These are phyloP conservation scores for Lindgomyces ingoldianus DNA, from an alignment of 495 filamentous ascomycete species.

Conservation along the genomic window DNA sequence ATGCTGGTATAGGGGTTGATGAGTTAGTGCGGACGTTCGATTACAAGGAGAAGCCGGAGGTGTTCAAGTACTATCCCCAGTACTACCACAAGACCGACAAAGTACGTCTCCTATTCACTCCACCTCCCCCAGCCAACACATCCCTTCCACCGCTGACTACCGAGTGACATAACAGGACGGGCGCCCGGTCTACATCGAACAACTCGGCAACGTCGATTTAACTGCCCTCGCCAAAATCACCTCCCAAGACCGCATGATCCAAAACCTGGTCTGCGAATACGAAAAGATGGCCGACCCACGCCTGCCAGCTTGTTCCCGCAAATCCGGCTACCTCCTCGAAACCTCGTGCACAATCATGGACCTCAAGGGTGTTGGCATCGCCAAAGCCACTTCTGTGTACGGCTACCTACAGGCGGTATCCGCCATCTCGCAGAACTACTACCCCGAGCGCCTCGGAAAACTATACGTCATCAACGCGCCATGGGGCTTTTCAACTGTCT, in stretches of 20 bases:
- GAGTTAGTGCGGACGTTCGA: constrained; percentile 78
- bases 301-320: constrained; percentile 92
- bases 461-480: constrained; percentile 97
- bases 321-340: constrained; percentile 84
- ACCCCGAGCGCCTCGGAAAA: constrained; percentile 87
- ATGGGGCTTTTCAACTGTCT: constrained; percentile 85
- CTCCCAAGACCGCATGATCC: constrained; percentile 86
- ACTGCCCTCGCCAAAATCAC: constrained; percentile 90
- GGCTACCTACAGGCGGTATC: constrained; percentile 68
- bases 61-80: constrained; percentile 95
- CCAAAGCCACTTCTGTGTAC: constrained; percentile 74
- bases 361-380: constrained; percentile 86
- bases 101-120: constrained; percentile 52
- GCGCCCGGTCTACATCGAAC: constrained; percentile 94
- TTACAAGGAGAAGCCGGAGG: constrained; percentile 80
- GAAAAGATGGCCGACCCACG: constrained; percentile 92
- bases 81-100: constrained; percentile 99
- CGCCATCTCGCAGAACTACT: constrained; percentile 87
- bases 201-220: constrained; percentile 91
- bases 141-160: neutral
- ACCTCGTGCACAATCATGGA: constrained; percentile 98
- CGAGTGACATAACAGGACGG: constrained; percentile 75
- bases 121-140: neutral
- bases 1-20: constrained; percentile 67
- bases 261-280: constrained; percentile 95